phyloP scores from a whole-genome alignment of 2,329 filamentous ascomycete genomes.

The Colletotrichum endophyticum region DNA sequence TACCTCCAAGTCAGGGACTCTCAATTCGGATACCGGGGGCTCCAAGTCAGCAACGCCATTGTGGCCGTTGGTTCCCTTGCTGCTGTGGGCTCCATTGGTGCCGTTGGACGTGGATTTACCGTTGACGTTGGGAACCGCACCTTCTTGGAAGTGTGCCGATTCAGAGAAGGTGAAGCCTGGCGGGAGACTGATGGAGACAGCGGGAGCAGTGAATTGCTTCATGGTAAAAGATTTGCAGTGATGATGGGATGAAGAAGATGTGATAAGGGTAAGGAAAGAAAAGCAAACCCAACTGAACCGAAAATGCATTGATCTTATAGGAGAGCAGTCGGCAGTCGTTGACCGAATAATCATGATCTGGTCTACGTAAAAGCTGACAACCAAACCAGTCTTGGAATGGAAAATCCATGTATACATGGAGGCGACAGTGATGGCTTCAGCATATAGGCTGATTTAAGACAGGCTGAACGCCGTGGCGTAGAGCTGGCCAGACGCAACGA shows the following conservation, averaged over 20 bases:
- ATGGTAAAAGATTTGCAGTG: background rate
- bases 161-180: background rate
- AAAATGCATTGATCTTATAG: too few species aligned
- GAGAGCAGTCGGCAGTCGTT: too few species aligned
- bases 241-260: background rate
- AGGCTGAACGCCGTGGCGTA: background rate
- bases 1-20: slow-evolving; percentile 21
- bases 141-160: background rate
- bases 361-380: too few species aligned
- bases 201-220: background rate
- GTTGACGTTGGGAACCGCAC: background rate
- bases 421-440: background rate
- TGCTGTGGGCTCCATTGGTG: background rate
- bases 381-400: background rate
- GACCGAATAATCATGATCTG: too few species aligned
- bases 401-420: background rate
- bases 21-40: background rate
- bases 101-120: background rate
- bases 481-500: background rate
- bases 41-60: background rate
- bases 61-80: background rate
- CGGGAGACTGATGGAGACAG: background rate
- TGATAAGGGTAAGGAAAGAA: too few species aligned
- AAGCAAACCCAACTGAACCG: too few species aligned
- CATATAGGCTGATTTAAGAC: background rate